Percentiles rank a stretch among this genome's conserved stretches.
These are phyloP conservation scores for Pseudoperonospora humuli DNA, from an alignment of 352 stramenopile genomes.

Conservation along the genomic window DNA sequence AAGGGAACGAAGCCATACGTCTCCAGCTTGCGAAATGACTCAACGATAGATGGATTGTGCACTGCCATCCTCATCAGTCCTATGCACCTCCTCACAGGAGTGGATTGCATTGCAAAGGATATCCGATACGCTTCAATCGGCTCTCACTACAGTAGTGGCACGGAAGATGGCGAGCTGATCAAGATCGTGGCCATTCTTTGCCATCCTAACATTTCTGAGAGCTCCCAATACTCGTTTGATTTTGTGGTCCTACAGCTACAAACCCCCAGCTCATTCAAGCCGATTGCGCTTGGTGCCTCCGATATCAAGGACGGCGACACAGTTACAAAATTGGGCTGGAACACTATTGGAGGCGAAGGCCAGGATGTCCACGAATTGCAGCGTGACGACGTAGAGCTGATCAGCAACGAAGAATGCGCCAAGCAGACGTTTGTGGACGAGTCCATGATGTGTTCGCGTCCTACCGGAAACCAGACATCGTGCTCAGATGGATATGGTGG, in stretches of 20 bases:
- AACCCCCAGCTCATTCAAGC: constrained; percentile 19
- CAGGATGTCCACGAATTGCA: constrained; percentile 16
- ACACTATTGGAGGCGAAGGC: constrained; percentile 14
- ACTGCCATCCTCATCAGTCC: constrained; percentile 7
- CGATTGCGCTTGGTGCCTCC: constrained; percentile 23
- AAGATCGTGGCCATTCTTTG: constrained; percentile 7
- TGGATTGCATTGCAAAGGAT: no score
- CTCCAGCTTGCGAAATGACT: constrained; percentile 11
- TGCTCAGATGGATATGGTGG: constrained; percentile 50
- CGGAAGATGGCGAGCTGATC: constrained; percentile 17
- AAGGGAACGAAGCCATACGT: constrained; percentile 29
- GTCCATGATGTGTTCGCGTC: constrained; percentile 38
- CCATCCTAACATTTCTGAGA: constrained; percentile 1
- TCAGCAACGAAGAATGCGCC: constrained; percentile 27
- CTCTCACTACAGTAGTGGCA: constrained; percentile 13
- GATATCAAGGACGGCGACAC: constrained; percentile 18
- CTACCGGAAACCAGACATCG: constrained; percentile 13
- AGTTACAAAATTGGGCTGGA: constrained; percentile 23
- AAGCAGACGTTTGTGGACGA: constrained; percentile 19
- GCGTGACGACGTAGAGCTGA: constrained; percentile 28
- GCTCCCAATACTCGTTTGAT: constrained; percentile 17
- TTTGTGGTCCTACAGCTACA: constrained; percentile 36
- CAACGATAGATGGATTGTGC: no score
- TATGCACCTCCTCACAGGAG: constrained; percentile 7
- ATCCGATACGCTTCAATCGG: constrained; percentile 10